Percentiles rank a stretch among this genome's conserved stretches.
Conservation (phyloP, 352 stramenopile species). For the Phytophthora europaea region DNA sequence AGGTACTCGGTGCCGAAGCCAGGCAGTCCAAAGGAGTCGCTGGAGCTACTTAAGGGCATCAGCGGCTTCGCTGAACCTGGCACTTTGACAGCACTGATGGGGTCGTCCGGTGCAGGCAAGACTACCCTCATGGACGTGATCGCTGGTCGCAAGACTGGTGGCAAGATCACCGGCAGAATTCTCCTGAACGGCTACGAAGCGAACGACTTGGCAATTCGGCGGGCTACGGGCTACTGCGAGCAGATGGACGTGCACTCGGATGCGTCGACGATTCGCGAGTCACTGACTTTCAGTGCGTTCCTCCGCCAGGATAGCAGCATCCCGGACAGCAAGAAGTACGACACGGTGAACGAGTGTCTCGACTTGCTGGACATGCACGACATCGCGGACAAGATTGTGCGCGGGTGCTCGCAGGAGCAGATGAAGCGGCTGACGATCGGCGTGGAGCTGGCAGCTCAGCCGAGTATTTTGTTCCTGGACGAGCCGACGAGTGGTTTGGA, state of each 20-base stretch:
- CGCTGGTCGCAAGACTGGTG: conserved; percentile 42
- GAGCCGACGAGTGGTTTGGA: conserved; percentile 89
- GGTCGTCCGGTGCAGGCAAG: conserved; percentile 56
- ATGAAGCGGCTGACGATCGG: conserved; percentile 61
- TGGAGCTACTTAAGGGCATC: conserved; percentile 64
- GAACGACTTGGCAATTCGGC: conserved; percentile 51
- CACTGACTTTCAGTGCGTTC: conserved; percentile 34
- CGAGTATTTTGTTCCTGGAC: conserved; percentile 83
- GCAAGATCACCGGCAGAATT: conserved; percentile 71
- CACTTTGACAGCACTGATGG: conserved; percentile 89
- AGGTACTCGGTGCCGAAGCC: conserved; percentile 47
- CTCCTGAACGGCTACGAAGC: conserved; percentile 49
- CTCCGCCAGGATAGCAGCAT: conserved; percentile 40
- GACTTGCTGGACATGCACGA: conserved; percentile 45
- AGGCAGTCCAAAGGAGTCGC: conserved; percentile 37
- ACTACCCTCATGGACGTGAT: conserved; percentile 26
- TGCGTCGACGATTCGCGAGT: conserved; percentile 88
- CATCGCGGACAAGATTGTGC: conserved; percentile 49
- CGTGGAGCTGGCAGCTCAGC: conserved; percentile 76
- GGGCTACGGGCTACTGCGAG: conserved; percentile 60
- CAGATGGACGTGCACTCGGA: conserved; percentile 90
- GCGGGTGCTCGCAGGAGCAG: conserved; percentile 43
- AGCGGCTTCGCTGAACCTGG: conserved; percentile 50
- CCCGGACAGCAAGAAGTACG: conserved; percentile 38
- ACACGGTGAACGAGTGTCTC: conserved; percentile 46